A percentile compares a stretch with the other conserved stretches of the same genome.
phyloP scores from a whole-genome alignment of 345 rosid species.

The Populus nigra region DNA sequence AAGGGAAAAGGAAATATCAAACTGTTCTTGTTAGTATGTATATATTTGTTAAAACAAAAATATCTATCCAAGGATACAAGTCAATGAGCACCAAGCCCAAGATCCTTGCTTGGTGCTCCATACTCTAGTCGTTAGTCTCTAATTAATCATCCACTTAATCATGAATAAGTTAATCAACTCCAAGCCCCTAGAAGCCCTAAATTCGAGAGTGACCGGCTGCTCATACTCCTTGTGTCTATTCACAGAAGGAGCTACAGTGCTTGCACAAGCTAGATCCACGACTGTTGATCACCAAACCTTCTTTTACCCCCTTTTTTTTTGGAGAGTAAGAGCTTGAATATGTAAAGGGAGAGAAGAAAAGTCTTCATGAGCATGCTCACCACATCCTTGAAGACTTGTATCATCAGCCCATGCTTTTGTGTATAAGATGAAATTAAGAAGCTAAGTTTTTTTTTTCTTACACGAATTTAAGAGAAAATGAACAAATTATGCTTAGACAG shows the following conservation, averaged over 20 bases:
- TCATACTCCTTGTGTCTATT: constrained; percentile 9
- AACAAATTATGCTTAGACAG: neutral
- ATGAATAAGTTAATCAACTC: constrained; percentile 8
- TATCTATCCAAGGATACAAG: neutral
- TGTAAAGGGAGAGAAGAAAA: too few species aligned
- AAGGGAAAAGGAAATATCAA: neutral
- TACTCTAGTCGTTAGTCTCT: neutral
- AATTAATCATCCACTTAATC: neutral
- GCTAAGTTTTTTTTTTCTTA: neutral
- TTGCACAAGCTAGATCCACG: neutral
- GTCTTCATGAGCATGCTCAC: too few species aligned
- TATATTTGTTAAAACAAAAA: constrained; percentile 11
- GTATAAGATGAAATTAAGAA: neutral
- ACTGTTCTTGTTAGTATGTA: constrained; percentile 7
- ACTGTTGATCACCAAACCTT: too few species aligned
- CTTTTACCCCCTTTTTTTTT: too few species aligned
- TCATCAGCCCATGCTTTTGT: neutral
- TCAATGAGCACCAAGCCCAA: constrained; percentile 42
- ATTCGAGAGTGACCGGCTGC: constrained; percentile 26
- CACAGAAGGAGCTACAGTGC: neutral
- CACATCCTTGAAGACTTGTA: neutral
- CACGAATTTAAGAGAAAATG: neutral
- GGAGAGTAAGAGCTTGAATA: too few species aligned
- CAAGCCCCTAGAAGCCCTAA: constrained; percentile 24
- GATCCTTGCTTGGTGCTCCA: constrained; percentile 17